Base-by-base conservation (phyloP, 2,329 filamentous ascomycete species). In the Neofusicoccum cordaticola region DNA sequence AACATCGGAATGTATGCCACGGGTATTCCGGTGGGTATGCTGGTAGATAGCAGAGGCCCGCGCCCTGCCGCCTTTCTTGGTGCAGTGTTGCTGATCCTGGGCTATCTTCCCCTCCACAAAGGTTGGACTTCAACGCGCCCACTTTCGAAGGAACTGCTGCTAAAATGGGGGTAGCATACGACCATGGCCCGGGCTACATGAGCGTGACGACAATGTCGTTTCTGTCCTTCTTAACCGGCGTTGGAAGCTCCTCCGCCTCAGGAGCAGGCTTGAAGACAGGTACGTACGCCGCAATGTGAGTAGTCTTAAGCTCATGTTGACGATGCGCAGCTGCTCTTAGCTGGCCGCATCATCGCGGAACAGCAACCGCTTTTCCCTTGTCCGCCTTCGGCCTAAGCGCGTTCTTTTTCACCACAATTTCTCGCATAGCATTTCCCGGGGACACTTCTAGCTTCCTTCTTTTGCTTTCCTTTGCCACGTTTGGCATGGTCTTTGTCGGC, bases 301-400 rank as follows among this genome's bases (percentile, higher is more conserved):
- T 47, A 31, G 4, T 34, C 12, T 35, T 9, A n/a, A 58, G 27
- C 31, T 53, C 27, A 31, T 39, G n/a, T 68, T 75, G 39, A 77
- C 57, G 50, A 8, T 31, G 2, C 13, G 15, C 82, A 74, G 93
- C 91, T 57, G 93, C 93, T 9, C 84, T 95, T 68, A 97, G 97
- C 78, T 97, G 93, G 87, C 94, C 94, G 12, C 86, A 89, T 65
- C 90, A 96, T 75, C 87, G 95, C 68, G 95, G 95, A 63, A 97
- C 94, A 3, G 95, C 95, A 5, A 98, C 95, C 5, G 93, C 93
- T 1, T 95, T 98, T 71, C 94, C 95, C 5, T 79, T 98, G 64
- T 92, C 95, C 64, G 93, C 92, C 2, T 98, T 98, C 74, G 95
- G 95, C 2, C 80, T 99, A 65, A 97, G 93, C 75, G 95, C 95